Base-by-base conservation (phyloP, 1,284 basidiomycete species). In the Lignosus rhinocerotis region DNA sequence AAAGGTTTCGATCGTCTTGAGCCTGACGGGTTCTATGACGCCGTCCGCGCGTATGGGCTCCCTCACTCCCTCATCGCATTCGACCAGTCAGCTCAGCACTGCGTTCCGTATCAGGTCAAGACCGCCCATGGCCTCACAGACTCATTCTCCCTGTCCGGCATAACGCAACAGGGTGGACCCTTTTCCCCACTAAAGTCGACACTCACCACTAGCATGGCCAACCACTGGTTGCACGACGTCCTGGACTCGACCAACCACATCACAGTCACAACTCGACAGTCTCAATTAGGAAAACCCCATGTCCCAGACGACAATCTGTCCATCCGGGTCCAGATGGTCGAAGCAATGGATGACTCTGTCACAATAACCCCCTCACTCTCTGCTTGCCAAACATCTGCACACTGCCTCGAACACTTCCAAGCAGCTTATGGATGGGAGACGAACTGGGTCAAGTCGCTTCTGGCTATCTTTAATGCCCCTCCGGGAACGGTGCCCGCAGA, bases 11-110 rank as follows among this genome's bases (percentile, higher is more conserved):
- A 77, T 53, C 59, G 64, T 6, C 62, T 77, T 0, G 43, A 57
- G 10, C 70, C 72, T 0, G 31, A 68, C 36, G 73, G 73, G 0
- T 72, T 74, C 53, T 71, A 73, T 45, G 73, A 76, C 51, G 72
- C 73, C 1, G 39, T 74, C 6, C 9, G 34, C 0, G 73, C 73
- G 0, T 75, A 72, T 56, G 70, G 72, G 1, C 67, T 77, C 2
- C 71, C 71, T 0, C 6, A 7, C 12, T 21, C 63, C 9, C 67
- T 75, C 2, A 60, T 66, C 39, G 62, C 69, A n/a, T 66, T 76
- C 19, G 72, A 76, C 51, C 39, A 47, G 1, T 65, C 70, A 2
- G 62, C 70, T 1, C 71, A 70, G 41, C 34, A 57, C 7, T 41
- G 65, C 17, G 64, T 65, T 17, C 19, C 38, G 6, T 67, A 64